A percentile compares a stretch with the other conserved stretches of the same genome.
phyloP scores from a whole-genome alignment of 2,329 filamentous ascomycete species.

The Gnomoniopsis smithogilvyi region DNA sequence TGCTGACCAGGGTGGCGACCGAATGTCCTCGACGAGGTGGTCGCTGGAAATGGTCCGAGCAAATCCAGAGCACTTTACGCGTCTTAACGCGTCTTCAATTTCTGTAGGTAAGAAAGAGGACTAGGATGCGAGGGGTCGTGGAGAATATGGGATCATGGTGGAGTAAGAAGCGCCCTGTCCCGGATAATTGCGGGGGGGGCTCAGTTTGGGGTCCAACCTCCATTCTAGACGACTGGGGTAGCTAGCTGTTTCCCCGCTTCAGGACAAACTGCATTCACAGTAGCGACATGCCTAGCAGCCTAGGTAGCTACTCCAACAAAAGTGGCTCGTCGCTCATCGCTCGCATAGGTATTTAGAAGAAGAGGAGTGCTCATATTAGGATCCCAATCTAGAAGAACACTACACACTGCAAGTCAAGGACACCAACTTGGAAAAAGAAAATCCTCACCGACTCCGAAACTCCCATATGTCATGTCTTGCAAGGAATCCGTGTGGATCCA shows the following conservation, averaged over 20 bases:
- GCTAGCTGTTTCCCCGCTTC: too few relatives aligned
- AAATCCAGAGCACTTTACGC: background rate
- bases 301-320: too few relatives aligned
- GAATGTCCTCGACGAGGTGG: background rate
- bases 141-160: background rate
- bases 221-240: too few relatives aligned
- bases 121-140: background rate
- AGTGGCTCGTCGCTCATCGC: too few relatives aligned
- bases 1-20: background rate
- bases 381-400: background rate
- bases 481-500: background rate
- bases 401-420: background rate
- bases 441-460: background rate
- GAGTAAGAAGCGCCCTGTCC: background rate
- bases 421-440: background rate
- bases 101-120: background rate
- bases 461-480: background rate
- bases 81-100: constrained; percentile 6
- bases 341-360: too few relatives aligned
- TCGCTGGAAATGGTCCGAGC: background rate
- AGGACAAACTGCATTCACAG: too few relatives aligned
- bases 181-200: too few relatives aligned
- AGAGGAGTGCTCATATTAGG: background rate
- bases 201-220: too few relatives aligned
- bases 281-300: too few relatives aligned